phyloP scores from a whole-genome alignment of 73 alveolate species.

The Uronychia binucleata region DNA sequence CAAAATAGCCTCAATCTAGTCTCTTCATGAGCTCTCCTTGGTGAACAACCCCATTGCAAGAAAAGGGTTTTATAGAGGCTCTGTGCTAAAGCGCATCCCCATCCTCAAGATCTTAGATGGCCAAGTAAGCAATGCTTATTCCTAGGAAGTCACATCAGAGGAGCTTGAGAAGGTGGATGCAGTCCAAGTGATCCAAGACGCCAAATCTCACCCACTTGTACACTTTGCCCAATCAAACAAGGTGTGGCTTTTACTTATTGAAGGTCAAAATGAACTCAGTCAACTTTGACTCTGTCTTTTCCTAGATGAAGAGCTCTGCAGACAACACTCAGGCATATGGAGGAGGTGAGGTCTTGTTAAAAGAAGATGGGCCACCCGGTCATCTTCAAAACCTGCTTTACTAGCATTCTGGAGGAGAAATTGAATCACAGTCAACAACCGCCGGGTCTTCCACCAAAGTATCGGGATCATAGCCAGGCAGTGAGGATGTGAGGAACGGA shows the following conservation, averaged over 20 bases:
- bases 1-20: conserved; percentile 56
- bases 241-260: neutral
- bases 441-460: neutral
- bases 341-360: neutral
- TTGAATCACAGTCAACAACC: neutral
- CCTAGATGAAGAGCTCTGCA: conserved; percentile 29
- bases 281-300: conserved; percentile 63
- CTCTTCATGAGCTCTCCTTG: conserved; percentile 72
- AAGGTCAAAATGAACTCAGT: conserved; percentile 64
- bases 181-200: conserved; percentile 24
- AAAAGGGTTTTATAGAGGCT: conserved; percentile 73
- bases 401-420: neutral
- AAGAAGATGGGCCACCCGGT: neutral
- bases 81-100: conserved; percentile 73
- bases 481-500: neutral
- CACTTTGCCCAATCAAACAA: conserved; percentile 40
- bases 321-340: neutral
- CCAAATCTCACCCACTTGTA: conserved; percentile 60
- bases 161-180: conserved; percentile 76
- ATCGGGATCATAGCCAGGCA: neutral
- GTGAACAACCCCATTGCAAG: conserved; percentile 73
- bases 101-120: conserved; percentile 69
- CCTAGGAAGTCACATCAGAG: conserved; percentile 52
- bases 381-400: neutral
- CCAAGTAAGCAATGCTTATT: neutral